Evolutionary conservation across 768 basidiomycete species (phyloP), one percentile per base, ranked within the genome.

Genomic region (Lentinula detonsa): DNA sequence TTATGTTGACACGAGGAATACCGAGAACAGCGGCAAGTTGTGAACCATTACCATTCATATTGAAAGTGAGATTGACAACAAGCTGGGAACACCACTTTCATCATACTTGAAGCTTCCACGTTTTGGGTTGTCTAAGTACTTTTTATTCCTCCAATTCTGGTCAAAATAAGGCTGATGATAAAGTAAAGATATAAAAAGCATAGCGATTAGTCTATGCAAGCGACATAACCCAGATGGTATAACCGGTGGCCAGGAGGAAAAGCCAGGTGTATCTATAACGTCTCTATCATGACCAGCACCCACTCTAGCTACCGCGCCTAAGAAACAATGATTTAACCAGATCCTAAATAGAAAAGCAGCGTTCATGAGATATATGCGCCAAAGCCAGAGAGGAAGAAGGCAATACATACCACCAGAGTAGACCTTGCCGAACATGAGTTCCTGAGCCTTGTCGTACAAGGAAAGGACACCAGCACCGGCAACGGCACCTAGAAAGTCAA

Each of bases 391-490:
- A 23, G 23, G 6, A 10, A 28, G 3, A 15, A n/a, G 45, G 28
- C 28, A 3, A 28, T n/a, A 75, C 79, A 63, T 74, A 87, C 91
- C 93, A 81, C 93, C 95, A 67, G 94, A 89, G 91, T 98, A 98
- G 77, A 98, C 95, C 85, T 96, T 97, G 87, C 95, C 95, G 79
- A 98, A 98, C 84, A 95, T 77, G 69, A 93, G 75, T 75, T 93
- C 83, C 77, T 98, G 96, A 72, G 97, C 87, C 82, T 98, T 96
- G 87, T 98, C 97, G 80, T 98, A 98, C 64, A 98, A 81, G 57
- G 97, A 98, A 73, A 99, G 78, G 70, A 98, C 97, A 93, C 96
- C 96, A 76, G 96, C 96, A 82, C 97, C 97, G 74, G 97, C 96
- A 73, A 99, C 94, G 85, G 96, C 54, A 52, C 46, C 46, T 48